Conservation (phyloP, 1,284 basidiomycete species). For the Moniliella sp. region DNA sequence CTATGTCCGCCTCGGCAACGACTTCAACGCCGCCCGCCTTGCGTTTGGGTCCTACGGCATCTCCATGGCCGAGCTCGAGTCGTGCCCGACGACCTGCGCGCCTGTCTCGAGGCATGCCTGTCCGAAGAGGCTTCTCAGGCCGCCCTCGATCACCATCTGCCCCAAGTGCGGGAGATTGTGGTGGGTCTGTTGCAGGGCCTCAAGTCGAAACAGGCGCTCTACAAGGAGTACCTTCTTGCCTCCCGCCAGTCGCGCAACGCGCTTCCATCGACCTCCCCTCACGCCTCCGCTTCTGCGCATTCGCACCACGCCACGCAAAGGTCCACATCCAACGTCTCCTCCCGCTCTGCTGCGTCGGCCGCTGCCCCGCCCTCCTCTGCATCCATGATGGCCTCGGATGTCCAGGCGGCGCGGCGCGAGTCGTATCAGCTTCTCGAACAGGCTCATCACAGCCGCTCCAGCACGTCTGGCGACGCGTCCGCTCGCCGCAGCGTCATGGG, state of each 20-base stretch:
- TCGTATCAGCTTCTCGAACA: no score
- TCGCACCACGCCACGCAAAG: no score
- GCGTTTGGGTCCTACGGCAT: conserved; percentile 71
- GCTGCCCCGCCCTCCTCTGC: no score
- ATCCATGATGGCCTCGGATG: no score
- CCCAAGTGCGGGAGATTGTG: conserved; percentile 75
- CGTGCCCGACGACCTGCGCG: conserved; percentile 73
- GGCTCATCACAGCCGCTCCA: no score
- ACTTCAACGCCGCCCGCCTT: conserved; percentile 77
- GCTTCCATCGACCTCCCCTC: not conserved
- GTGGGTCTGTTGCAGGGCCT: conserved; percentile 74
- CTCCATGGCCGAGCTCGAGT: conserved; percentile 46
- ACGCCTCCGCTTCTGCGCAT: not conserved
- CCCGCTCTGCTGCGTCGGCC: no score
- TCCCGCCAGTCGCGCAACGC: not conserved
- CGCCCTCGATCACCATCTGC: conserved; percentile 70
- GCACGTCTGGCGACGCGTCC: no score
- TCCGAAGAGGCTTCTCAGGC: conserved; percentile 67
- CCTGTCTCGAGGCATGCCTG: conserved; percentile 67
- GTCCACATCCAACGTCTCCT: no score
- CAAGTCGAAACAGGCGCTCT: conserved; percentile 68
- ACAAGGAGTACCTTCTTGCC: conserved; percentile 27
- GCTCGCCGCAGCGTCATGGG: no score
- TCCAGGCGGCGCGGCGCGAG: no score
- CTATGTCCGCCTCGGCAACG: conserved; percentile 85